Percentiles rank a stretch among this genome's conserved stretches.
Conservation (phyloP, 2,329 filamentous ascomycete genomes). For the Aspergillus sojae region DNA sequence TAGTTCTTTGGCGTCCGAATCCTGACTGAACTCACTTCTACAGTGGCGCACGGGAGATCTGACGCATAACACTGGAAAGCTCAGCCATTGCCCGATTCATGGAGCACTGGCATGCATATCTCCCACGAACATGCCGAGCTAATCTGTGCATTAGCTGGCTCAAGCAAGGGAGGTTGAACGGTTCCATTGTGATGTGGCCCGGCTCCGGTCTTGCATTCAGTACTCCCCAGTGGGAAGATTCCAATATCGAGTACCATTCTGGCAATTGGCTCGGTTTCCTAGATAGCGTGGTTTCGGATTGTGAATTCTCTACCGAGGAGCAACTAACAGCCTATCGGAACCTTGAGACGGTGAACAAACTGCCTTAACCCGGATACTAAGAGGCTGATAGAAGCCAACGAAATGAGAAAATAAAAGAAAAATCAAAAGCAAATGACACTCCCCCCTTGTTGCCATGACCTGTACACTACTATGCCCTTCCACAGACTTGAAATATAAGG, state of each 20-base stretch:
- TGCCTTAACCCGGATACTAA: not conserved
- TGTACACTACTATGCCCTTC: not conserved
- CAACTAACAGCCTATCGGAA: not conserved
- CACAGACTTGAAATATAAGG: no score
- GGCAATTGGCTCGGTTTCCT: constrained; percentile 16
- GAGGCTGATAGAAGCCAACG: not conserved
- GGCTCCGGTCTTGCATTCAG: constrained; percentile 10
- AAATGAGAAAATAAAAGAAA: not conserved
- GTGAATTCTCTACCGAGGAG: not conserved
- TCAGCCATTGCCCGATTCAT: constrained; percentile 14
- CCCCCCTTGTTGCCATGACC: no score
- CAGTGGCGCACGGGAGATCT: constrained; percentile 21
- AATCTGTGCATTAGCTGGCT: constrained; percentile 21
- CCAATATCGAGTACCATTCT: constrained; percentile 17
- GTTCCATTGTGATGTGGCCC: constrained; percentile 13
- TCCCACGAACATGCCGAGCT: constrained; percentile 19
- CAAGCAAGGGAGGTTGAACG: constrained; percentile 13
- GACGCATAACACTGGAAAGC: constrained; percentile 12
- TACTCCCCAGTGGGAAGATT: constrained; percentile 10
- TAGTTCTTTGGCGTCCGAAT: constrained; percentile 4
- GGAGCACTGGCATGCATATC: constrained; percentile 15
- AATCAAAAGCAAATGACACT: not conserved
- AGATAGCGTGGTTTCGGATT: constrained; percentile 14
- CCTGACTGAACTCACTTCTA: constrained; percentile 3
- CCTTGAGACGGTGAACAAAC: not conserved